Base-by-base conservation (phyloP, 139 green algal species). In the Picochlorum sp. region DNA sequence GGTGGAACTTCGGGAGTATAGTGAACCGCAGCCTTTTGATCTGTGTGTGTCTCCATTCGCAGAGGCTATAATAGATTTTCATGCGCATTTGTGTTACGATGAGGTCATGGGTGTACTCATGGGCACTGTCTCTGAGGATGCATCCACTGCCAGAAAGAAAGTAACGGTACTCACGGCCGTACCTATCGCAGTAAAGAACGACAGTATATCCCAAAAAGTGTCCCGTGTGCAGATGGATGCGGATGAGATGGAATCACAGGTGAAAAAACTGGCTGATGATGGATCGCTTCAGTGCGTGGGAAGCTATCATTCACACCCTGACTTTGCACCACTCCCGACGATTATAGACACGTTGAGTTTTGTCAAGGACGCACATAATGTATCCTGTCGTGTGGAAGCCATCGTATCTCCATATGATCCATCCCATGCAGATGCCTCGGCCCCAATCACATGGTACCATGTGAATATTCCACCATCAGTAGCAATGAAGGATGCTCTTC, bases 281-380 rank as follows among this genome's bases (percentile, higher is more conserved):
- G 55, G 44, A 1, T 37, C 51, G 0, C 34, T 41, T 28, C 59
- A 62, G 37, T 72, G 74, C 3, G 75, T 92, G 18, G 85, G 85
- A 18, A 86, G 82, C 74, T 92, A 92, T 65, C 84, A 90, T 71
- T 84, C 76, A 6, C 85, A 92, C 66, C 85, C 85, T 30, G 79
- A 65, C 50, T 89, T 88, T 65, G 54, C 71, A 4, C 57, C 76
- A 1, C 45, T 72, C 31, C 85, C 85, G 16, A 85, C 76, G 45
- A 64, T 68, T 45, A 84, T 90, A 21, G 85, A 92, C 70, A 78
- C 91, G 38, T 74, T 41, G 34, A 41, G 34, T 11, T 41, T 41
- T 41, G 34, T 66, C 13, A 45, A 14, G 23, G 56, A 62, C 13
- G 26, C 28, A 21, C 1, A 9, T 7, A 47, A 15, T 3, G 9